These are phyloP conservation scores for Metschnikowia vanudenii DNA, from an alignment of 805 yeast species.

Conservation along the genomic window DNA sequence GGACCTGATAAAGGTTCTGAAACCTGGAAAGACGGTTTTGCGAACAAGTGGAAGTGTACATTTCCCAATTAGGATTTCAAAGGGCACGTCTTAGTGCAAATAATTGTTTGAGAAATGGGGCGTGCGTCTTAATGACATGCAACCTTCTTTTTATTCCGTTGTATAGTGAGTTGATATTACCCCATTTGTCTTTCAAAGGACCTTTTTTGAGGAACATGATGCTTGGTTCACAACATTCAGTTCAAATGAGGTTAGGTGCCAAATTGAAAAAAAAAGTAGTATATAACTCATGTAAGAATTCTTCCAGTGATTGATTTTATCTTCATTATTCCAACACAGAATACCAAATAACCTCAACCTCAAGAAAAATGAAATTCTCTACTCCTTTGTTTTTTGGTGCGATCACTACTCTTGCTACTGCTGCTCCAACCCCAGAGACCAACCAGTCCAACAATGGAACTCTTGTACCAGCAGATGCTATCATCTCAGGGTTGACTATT, in stretches of 20 bases:
- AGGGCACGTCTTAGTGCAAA: not conserved
- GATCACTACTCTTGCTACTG: constrained; percentile 13
- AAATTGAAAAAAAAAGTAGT: not conserved
- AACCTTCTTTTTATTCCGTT: not conserved
- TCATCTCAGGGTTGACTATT: constrained; percentile 14
- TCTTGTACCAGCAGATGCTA: constrained; percentile 17
- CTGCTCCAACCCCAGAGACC: constrained; percentile 15
- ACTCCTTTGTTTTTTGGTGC: constrained; percentile 16
- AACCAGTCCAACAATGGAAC: constrained; percentile 6
- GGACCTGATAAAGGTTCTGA: no score
- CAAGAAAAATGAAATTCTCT: constrained; percentile 16
- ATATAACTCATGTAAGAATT: not conserved
- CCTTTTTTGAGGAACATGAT: not conserved
- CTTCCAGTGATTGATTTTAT: not conserved
- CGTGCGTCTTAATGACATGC: not conserved
- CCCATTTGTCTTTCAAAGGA: constrained; percentile 14
- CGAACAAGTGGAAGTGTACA: no score
- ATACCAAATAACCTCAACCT: not conserved
- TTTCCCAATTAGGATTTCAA: no score
- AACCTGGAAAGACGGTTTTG: no score
- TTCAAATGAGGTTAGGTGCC: no score
- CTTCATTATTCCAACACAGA: constrained; percentile 1
- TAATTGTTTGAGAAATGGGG: not conserved
- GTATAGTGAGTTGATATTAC: not conserved
- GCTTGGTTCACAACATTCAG: no score